Evolutionary conservation across 306 rosid species (phyloP).

Genomic region (Cajanus cajan): DNA sequence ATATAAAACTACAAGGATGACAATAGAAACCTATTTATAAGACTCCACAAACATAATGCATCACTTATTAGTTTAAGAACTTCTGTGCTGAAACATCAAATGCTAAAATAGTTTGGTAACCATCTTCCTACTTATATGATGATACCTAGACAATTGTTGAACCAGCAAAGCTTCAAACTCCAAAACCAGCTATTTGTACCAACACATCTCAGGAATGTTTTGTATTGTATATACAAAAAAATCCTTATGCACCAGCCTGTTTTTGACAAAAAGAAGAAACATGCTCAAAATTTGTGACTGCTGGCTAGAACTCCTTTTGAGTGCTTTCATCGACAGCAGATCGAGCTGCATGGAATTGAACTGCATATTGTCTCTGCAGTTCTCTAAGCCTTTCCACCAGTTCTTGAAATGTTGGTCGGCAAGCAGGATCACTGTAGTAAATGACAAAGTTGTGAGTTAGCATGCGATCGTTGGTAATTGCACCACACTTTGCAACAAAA

Average conservation of each 20-base stretch:
- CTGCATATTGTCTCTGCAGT: conserved; percentile 54
- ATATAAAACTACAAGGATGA: conserved; percentile 12
- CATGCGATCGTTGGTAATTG: background rate
- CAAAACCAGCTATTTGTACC: conserved; percentile 18
- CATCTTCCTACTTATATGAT: background rate
- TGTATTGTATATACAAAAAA: conserved; percentile 19
- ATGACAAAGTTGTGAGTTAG: conserved; percentile 32
- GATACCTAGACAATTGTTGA: background rate
- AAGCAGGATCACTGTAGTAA: conserved; percentile 64
- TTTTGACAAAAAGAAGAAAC: conserved; percentile 30
- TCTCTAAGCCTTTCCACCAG: conserved; percentile 75
- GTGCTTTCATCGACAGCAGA: conserved; percentile 47
- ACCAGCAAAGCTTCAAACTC: background rate
- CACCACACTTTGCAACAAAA: background rate
- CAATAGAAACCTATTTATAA: conserved; percentile 21
- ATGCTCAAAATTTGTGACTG: conserved; percentile 8
- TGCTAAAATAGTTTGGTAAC: conserved; percentile 21
- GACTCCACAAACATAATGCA: conserved; percentile 25
- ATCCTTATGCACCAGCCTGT: conserved; percentile 31
- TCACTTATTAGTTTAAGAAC: conserved; percentile 23
- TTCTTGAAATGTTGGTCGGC: conserved; percentile 80
- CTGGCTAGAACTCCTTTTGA: conserved; percentile 57
- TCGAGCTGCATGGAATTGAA: conserved; percentile 81
- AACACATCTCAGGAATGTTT: conserved; percentile 15
- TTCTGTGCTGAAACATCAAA: conserved; percentile 36